phyloP scores from a whole-genome alignment of 306 rosid genomes.

The Glycine tomentella region DNA sequence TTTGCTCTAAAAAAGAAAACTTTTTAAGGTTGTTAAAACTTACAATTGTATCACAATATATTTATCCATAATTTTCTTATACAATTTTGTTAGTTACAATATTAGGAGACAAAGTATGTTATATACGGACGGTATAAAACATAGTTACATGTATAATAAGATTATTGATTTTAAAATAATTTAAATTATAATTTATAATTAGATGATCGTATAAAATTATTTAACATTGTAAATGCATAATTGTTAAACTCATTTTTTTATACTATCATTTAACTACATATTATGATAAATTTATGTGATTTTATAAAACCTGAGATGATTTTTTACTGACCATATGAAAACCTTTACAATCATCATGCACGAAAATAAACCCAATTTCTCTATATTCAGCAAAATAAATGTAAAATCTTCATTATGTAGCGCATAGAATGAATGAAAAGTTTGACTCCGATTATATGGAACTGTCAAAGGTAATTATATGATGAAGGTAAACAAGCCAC shows the following conservation, averaged over 20 bases:
- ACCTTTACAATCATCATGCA: neutral
- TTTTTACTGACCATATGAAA: neutral
- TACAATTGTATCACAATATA: neutral
- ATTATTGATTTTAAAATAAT: too few relatives aligned
- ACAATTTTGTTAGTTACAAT: too few relatives aligned
- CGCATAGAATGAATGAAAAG: neutral
- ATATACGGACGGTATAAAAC: too few relatives aligned
- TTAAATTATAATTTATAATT: too few relatives aligned
- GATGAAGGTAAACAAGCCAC: slow-evolving; percentile 45
- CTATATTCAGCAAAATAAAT: neutral
- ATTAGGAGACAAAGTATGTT: too few relatives aligned
- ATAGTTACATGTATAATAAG: too few relatives aligned
- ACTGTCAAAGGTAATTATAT: slow-evolving; percentile 41
- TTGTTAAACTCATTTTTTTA: too few relatives aligned
- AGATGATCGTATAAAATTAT: too few relatives aligned
- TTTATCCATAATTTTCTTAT: too few relatives aligned
- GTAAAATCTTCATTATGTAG: neutral
- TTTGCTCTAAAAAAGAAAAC: too few relatives aligned
- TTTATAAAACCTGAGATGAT: neutral
- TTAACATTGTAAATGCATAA: too few relatives aligned
- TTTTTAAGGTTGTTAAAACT: neutral
- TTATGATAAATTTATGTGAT: neutral
- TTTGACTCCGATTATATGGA: slow-evolving; percentile 33
- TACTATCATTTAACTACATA: too few relatives aligned
- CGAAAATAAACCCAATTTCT: neutral